Evolutionary conservation across 2,329 filamentous ascomycete genomes (phyloP), one percentile per base, ranked within the genome.

Genomic region (Chaetomiaceae sp.): DNA sequence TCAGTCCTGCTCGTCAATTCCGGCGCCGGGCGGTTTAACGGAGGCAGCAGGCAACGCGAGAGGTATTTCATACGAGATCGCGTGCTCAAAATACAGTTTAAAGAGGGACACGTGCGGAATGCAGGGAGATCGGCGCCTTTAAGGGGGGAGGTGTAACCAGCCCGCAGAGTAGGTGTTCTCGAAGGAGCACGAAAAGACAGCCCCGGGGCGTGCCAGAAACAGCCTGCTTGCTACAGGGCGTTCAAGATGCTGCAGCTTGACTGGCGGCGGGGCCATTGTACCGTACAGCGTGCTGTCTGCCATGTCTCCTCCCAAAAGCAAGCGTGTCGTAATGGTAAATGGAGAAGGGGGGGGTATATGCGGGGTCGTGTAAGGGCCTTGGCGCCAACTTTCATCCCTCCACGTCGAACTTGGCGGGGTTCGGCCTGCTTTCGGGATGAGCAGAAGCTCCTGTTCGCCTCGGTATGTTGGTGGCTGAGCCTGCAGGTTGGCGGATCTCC

Each of bases 71-170:
- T 29, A 23, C 29, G 40, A 41, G 27, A 27, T 30, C 43, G 42
- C 44, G 50, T 48, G 44, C 27, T 21, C 40, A 45, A 33, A 27
- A 9, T 34, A 36, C 51, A 20, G 13, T 8, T 29, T 33, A 36
- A 32, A 41, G 20, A 25, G 36, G 29, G 32, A 56, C 49, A 53
- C 49, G 49, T 56, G 54, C 45, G 48, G 33, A 25, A 14, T 48
- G 40, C 53, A 55, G 40, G 38, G 53, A 33, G 32, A 55, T 50
- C 37, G 30, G 8, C 44, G n/a, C 43, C 20, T 53, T 48, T 36
- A 41, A 16, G 21, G 30, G 23, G 8, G 20, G 16, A n/a, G 27
- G 42, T 52, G 42, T 32, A 14, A 21, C 49, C 34, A 40, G 38
- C 21, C 27, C n/a, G 14, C 36, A 13, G 16, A 20, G 25, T 23